These are phyloP conservation scores for Talaromyces borbonicus DNA, from an alignment of 495 filamentous ascomycete species.

Conservation along the genomic window DNA sequence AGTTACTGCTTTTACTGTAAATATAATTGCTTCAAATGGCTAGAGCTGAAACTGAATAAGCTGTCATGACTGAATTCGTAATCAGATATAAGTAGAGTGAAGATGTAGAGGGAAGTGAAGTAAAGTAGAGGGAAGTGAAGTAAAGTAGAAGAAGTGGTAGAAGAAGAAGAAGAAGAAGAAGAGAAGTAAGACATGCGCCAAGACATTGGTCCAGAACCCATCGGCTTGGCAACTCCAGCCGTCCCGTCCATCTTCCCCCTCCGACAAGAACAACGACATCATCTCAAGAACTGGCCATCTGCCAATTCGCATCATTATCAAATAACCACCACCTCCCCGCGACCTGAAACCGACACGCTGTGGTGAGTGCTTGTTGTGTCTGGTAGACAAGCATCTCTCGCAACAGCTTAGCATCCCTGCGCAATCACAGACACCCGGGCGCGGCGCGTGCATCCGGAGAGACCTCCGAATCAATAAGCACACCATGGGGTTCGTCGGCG, in stretches of 20 bases:
- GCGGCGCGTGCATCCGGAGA: not conserved
- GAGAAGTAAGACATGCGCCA: not conserved
- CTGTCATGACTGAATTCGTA: too few relatives aligned
- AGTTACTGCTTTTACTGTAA: not conserved
- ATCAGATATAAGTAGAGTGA: too few relatives aligned
- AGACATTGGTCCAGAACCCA: not conserved
- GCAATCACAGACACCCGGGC: slow-evolving; percentile 25
- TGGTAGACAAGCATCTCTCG: not conserved
- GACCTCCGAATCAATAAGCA: too few relatives aligned
- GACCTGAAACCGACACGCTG: not conserved
- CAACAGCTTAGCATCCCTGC: not conserved
- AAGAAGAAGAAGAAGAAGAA: too few relatives aligned
- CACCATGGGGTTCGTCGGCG: slow-evolving; percentile 71
- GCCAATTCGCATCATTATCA: not conserved
- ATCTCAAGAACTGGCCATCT: not conserved
- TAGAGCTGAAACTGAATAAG: too few relatives aligned
- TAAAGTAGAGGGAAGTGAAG: slow-evolving; percentile 42
- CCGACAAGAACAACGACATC: not conserved
- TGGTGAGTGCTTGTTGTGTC: not conserved
- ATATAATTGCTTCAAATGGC: not conserved
- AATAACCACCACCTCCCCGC: not conserved
- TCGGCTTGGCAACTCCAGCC: slow-evolving; percentile 2
- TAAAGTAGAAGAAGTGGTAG: too few relatives aligned
- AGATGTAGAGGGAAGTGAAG: too few relatives aligned
- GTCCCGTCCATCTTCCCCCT: not conserved